phyloP scores from a whole-genome alignment of 2,329 filamentous ascomycete species.

The Monilinia vaccinii-corymbosi region DNA sequence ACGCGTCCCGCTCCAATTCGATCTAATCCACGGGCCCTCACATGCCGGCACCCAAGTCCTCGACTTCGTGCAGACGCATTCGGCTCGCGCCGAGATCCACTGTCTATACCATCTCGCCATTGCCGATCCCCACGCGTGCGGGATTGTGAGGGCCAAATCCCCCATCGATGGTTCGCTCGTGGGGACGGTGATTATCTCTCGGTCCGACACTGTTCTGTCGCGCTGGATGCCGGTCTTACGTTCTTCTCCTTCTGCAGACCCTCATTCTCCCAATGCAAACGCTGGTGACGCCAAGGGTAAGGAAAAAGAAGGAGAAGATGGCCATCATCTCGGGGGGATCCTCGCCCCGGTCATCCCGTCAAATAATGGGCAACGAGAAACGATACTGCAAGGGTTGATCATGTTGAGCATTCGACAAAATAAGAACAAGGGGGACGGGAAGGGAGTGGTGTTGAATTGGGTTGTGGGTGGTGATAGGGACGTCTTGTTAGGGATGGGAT shows the following conservation, averaged over 20 bases:
- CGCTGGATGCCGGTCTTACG: conserved; percentile 53
- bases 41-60: conserved; percentile 47
- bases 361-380: conserved; percentile 51
- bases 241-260: conserved; percentile 31
- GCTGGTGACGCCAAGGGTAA: neutral
- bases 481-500: conserved; percentile 69
- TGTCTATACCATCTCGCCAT: conserved; percentile 60
- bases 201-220: conserved; percentile 46
- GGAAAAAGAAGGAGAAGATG: neutral
- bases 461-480: conserved; percentile 37
- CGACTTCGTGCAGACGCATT: conserved; percentile 46
- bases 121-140: conserved; percentile 49
- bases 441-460: conserved; percentile 43
- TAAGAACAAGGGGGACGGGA: conserved; percentile 52
- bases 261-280: neutral
- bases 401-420: conserved; percentile 57
- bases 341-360: conserved; percentile 54
- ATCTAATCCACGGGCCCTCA: conserved; percentile 55
- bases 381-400: conserved; percentile 55
- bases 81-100: conserved; percentile 52
- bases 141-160: conserved; percentile 57
- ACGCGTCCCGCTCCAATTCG: conserved; percentile 45
- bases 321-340: conserved; percentile 49
- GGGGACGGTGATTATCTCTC: conserved; percentile 57
- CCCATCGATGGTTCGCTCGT: conserved; percentile 52